Percentiles rank a stretch among this genome's conserved stretches.
Conservation (phyloP, 805 yeast genomes). For the Deakozyma indianensis region DNA sequence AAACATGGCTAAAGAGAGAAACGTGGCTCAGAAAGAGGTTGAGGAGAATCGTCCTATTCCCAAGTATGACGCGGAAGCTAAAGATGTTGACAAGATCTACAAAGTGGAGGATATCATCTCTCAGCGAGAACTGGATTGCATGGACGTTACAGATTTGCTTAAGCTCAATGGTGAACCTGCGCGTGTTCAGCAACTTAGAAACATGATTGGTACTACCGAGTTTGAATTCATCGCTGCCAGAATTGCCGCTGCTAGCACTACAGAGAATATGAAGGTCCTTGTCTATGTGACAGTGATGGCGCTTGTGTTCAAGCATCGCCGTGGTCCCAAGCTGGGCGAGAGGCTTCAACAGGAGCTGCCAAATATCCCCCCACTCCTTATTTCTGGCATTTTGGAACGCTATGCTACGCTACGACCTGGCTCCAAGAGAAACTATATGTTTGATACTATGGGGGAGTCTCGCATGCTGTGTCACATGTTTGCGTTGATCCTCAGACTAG, state of each 20-base stretch:
- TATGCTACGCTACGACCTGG: not conserved
- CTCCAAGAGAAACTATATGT: not conserved
- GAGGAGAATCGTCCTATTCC: slow-evolving; percentile 1
- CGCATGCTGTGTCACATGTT: not conserved
- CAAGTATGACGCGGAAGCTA: not conserved
- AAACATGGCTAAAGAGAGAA: not conserved
- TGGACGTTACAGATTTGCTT: not conserved
- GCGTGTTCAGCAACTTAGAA: not conserved
- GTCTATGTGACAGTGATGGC: not conserved
- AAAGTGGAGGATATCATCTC: not conserved
- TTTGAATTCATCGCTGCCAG: not conserved
- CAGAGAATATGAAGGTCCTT: not conserved
- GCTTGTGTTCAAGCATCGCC: not conserved
- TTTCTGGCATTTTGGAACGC: not conserved
- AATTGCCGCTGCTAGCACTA: not conserved
- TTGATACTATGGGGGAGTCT: not conserved
- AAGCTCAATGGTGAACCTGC: not conserved
- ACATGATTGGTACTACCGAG: not conserved
- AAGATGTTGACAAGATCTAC: not conserved
- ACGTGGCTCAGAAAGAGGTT: not conserved
- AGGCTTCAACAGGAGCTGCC: not conserved
- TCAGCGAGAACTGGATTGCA: not conserved
- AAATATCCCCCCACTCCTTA: not conserved
- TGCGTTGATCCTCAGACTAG: not conserved
- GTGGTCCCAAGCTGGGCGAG: not conserved